phyloP scores from a whole-genome alignment of 2,329 filamentous ascomycete genomes.

The Talaromyces sp. region DNA sequence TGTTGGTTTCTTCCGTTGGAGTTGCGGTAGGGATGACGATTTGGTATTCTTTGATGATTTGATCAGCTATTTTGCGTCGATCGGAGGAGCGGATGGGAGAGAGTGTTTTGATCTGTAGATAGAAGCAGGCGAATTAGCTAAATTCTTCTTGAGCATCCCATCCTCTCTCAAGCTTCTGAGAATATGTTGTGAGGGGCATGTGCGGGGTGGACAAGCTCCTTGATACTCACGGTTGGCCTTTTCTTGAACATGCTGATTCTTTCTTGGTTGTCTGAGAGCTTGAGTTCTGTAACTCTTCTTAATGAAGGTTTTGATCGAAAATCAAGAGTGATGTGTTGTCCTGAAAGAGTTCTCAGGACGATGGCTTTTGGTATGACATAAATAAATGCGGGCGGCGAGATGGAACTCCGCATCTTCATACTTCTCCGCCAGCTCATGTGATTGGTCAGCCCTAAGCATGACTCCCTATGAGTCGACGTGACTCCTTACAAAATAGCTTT shows the following conservation, averaged over 20 bases:
- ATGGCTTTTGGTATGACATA: conserved; percentile 5
- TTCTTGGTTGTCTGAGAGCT: neutral
- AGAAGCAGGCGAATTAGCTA: conserved; percentile 24
- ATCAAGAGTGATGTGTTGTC: neutral
- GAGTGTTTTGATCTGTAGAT: conserved; percentile 62
- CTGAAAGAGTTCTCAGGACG: too few species aligned
- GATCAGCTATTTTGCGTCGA: conserved; percentile 64
- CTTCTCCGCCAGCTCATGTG: neutral
- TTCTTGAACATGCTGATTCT: conserved; percentile 54
- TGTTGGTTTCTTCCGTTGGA: conserved; percentile 26
- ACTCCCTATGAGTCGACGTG: conserved; percentile 15
- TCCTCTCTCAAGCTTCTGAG: neutral
- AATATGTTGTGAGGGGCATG: neutral
- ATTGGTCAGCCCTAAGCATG: conserved; percentile 13
- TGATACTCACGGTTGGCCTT: conserved; percentile 48
- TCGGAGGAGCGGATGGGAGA: conserved; percentile 67
- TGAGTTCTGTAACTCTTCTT: too few species aligned
- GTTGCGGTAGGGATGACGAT: conserved; percentile 48
- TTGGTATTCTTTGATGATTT: conserved; percentile 63
- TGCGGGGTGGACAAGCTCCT: conserved; percentile 1
- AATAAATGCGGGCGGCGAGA: conserved; percentile 5
- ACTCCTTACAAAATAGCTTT: neutral
- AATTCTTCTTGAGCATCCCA: neutral
- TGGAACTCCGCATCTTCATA: conserved; percentile 5
- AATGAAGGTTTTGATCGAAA: too few species aligned